These are phyloP conservation scores for Coemansia guatemalensis DNA, from an alignment of 192 early-diverging fungal species.

Conservation along the genomic window DNA sequence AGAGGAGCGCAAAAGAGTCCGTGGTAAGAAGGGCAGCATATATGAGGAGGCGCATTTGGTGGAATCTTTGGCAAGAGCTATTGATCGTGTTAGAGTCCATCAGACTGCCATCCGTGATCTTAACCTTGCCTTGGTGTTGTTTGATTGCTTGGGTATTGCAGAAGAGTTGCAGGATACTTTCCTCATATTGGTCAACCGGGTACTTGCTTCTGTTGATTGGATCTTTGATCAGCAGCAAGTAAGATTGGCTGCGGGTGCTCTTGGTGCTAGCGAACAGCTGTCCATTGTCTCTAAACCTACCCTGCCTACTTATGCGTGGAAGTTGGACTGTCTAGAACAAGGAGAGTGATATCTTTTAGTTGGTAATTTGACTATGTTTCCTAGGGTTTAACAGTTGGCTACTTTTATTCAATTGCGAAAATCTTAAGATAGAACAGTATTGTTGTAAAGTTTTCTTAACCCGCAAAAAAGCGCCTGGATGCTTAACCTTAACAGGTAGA, in stretches of 20 bases:
- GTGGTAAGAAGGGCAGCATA: constrained; percentile 84
- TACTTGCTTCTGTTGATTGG: constrained; percentile 34
- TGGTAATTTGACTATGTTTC: too few relatives aligned
- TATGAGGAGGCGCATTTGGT: constrained; percentile 92
- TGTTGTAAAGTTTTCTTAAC: too few relatives aligned
- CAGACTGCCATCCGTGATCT: constrained; percentile 60
- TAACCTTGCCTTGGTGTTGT: constrained; percentile 53
- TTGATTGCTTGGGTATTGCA: constrained; percentile 51
- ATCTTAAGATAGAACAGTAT: too few relatives aligned
- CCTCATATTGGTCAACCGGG: constrained; percentile 42
- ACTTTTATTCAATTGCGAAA: too few relatives aligned
- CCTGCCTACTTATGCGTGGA: too few relatives aligned
- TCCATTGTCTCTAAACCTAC: too few relatives aligned
- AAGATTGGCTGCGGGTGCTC: constrained; percentile 2
- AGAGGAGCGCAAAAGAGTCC: constrained; percentile 72
- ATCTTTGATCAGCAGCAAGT: constrained; percentile 57
- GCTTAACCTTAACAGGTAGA: too few relatives aligned
- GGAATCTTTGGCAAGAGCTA: constrained; percentile 54
- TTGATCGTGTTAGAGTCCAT: constrained; percentile 31
- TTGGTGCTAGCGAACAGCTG: too few relatives aligned
- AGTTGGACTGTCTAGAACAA: too few relatives aligned
- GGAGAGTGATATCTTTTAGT: too few relatives aligned
- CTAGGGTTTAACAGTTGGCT: too few relatives aligned
- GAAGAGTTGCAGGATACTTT: constrained; percentile 55
- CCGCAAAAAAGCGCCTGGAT: too few relatives aligned